Percentiles rank a stretch among this genome's conserved stretches.
Conservation (phyloP, 352 stramenopile species). For the Globisporangium nunn region DNA sequence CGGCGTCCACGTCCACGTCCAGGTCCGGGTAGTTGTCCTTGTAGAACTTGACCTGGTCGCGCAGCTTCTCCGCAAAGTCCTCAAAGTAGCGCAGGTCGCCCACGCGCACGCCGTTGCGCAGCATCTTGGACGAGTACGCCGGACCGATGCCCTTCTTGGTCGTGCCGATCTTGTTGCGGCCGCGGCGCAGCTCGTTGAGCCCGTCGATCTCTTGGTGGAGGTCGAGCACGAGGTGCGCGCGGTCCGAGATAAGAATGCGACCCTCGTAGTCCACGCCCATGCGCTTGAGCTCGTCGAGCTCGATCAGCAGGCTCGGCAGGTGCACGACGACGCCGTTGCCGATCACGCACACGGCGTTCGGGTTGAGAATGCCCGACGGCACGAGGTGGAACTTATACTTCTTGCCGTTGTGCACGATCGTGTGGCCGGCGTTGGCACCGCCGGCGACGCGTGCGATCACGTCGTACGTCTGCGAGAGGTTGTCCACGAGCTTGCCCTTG, state of each 20-base stretch:
- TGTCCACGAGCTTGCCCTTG: constrained; percentile 98
- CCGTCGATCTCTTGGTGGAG: constrained; percentile 94
- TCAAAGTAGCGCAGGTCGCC: constrained; percentile 92
- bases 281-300: constrained; percentile 89
- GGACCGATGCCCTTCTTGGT: constrained; percentile 99
- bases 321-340: constrained; percentile 99
- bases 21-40: constrained; percentile 85
- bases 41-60: constrained; percentile 89
- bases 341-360: constrained; percentile 93
- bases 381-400: constrained; percentile 99
- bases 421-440: constrained; percentile 98
- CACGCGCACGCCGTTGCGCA: constrained; percentile 95
- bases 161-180: constrained; percentile 98
- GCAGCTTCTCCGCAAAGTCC: constrained; percentile 87
- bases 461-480: constrained; percentile 92
- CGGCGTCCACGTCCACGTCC: constrained; percentile 69
- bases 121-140: constrained; percentile 98
- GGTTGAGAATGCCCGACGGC: constrained; percentile 96
- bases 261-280: constrained; percentile 90
- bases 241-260: constrained; percentile 95
- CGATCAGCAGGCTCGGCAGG: constrained; percentile 93
- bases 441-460: constrained; percentile 95
- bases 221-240: constrained; percentile 98
- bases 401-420: constrained; percentile 96
- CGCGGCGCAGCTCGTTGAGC: constrained; percentile 77